Conservation (phyloP, 305 asterid species). For the Solanum chacoense region DNA sequence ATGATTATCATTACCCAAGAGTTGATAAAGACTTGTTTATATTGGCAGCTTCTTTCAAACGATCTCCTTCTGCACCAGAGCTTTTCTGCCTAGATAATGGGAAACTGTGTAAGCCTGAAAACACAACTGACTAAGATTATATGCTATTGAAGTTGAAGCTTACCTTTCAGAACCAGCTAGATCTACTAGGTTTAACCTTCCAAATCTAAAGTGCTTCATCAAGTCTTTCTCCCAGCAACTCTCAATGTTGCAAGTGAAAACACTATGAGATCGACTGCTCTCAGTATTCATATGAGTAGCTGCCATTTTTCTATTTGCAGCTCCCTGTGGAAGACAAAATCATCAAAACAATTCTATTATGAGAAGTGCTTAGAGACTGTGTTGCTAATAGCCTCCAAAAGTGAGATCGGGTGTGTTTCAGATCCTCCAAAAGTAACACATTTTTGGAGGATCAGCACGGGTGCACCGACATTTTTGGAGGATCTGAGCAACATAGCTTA, state of each 20-base stretch:
- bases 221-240: slow-evolving; percentile 81
- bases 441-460: background rate
- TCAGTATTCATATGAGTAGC: slow-evolving; percentile 79
- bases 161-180: slow-evolving; percentile 94
- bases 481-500: background rate
- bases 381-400: background rate
- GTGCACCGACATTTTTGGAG: background rate
- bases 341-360: slow-evolving; percentile 8
- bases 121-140: background rate
- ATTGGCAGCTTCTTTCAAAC: slow-evolving; percentile 80
- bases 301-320: slow-evolving; percentile 72
- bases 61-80: slow-evolving; percentile 88
- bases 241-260: slow-evolving; percentile 74
- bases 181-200: slow-evolving; percentile 75
- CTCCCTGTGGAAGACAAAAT: slow-evolving; percentile 41
- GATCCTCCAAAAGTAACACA: background rate
- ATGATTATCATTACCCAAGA: slow-evolving; percentile 50
- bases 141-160: background rate
- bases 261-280: slow-evolving; percentile 90
- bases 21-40: slow-evolving; percentile 84
- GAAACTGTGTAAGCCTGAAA: slow-evolving; percentile 6
- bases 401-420: background rate
- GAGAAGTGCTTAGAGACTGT: background rate
- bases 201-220: slow-evolving; percentile 65
- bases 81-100: slow-evolving; percentile 56